Base-by-base conservation (phyloP, 306 rosid species). In the Quercus glauca region DNA sequence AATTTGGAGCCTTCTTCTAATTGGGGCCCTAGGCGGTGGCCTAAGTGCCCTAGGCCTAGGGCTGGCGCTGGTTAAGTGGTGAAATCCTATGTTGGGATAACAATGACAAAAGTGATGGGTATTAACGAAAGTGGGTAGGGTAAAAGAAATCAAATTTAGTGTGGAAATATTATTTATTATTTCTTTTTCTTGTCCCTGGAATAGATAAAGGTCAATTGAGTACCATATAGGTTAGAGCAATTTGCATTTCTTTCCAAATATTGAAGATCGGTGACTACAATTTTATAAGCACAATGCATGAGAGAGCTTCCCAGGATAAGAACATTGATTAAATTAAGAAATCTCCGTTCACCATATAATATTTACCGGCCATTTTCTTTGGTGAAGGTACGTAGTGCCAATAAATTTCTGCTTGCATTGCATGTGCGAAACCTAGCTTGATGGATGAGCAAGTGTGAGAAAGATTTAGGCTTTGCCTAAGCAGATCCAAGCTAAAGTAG, bases 351-450 rank as follows among this genome's bases (percentile, higher is more conserved):
- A 67, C 17, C 49, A 19, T 19, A 19, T 67, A 35, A 31, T 67
- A 49, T 19, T 33, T 21, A 25, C 23, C 6, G 26, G 3, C 52
- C 25, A 67, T 67, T 33, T 33, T 10, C 6, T 13, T 49, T 3
- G 37, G 26, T 67, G 26, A 67, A 19, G 37, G 51, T 5, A 9
- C n/a, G 51, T 5, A 19, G 23, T 18, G 71, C 51, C 45, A 65
- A 18, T 20, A 33, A 13, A 14, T 2, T 65, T 33, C n/a, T 29
- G 49, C 49, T 65, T 67, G 53, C 75, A 78, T 65, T 67, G 53
- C 75, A 82, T 68, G 83, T 83, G 79, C 45, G 3, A 15, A 21
- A 64, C 61, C 71, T 82, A 43, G 65, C 76, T 55, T 73, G 51
- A 64, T 9, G 78, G 82, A 72, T 43, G 74, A 19, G 75, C 53